phyloP scores from a whole-genome alignment of 2,329 filamentous ascomycete species.

The Metarhizium album region DNA sequence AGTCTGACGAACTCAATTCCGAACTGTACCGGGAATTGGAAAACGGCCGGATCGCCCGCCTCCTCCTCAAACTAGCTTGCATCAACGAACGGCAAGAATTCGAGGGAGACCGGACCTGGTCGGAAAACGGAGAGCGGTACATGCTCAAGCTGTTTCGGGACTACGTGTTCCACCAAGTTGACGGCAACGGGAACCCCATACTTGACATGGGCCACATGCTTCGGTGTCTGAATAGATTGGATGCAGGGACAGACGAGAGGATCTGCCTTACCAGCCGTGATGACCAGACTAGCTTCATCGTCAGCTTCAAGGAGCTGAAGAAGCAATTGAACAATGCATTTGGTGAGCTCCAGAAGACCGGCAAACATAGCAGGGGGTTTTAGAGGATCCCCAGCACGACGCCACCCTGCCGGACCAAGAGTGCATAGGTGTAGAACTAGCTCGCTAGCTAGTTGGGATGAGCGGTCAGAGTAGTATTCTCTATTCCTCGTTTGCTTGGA shows the following conservation, averaged over 20 bases:
- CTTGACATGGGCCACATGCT: slow-evolving; percentile 84
- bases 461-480: neutral
- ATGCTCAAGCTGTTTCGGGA: slow-evolving; percentile 91
- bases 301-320: slow-evolving; percentile 83
- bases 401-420: slow-evolving; percentile 4
- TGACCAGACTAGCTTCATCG: slow-evolving; percentile 77
- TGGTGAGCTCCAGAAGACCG: slow-evolving; percentile 43
- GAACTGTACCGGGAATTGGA: slow-evolving; percentile 75
- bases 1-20: slow-evolving; percentile 62
- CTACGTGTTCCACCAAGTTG: slow-evolving; percentile 94
- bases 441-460: too few relatives aligned
- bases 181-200: slow-evolving; percentile 70
- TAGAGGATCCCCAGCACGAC: slow-evolving; percentile 16
- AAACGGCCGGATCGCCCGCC: slow-evolving; percentile 73
- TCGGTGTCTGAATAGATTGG: slow-evolving; percentile 79
- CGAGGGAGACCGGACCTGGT: slow-evolving; percentile 69
- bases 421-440: slow-evolving; percentile 6
- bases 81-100: slow-evolving; percentile 87
- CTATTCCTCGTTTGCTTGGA: neutral
- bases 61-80: slow-evolving; percentile 71
- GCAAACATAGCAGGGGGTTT: slow-evolving; percentile 25
- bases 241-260: slow-evolving; percentile 79
- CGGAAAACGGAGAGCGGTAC: slow-evolving; percentile 86
- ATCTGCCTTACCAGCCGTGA: slow-evolving; percentile 80
- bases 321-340: slow-evolving; percentile 49